phyloP scores from a whole-genome alignment of 1,139 yeast species.

The Candida frijolesensis region DNA sequence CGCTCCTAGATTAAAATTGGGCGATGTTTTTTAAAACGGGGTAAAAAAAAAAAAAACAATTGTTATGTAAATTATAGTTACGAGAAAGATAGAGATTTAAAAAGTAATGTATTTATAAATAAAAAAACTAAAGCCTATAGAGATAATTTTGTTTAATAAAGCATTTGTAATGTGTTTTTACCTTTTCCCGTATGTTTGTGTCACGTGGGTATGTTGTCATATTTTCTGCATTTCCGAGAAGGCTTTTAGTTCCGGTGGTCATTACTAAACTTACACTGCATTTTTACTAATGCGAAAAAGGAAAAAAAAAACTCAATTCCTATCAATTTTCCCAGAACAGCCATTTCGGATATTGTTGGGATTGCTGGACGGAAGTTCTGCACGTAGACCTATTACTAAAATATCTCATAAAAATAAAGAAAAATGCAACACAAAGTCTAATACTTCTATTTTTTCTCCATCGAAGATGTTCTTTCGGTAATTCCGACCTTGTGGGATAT shows the following conservation, averaged over 20 bases:
- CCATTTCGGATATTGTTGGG: background rate
- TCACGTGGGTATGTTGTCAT: background rate
- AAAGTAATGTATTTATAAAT: background rate
- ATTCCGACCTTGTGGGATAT: background rate
- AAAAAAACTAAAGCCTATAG: background rate
- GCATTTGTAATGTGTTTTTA: background rate
- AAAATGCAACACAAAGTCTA: background rate
- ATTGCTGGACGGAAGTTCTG: background rate
- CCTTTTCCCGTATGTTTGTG: background rate
- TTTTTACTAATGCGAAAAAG: background rate
- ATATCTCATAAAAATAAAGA: background rate
- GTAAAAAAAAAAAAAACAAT: background rate
- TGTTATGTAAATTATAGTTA: background rate
- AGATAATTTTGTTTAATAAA: background rate
- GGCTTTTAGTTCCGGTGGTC: background rate
- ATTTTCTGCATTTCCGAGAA: background rate
- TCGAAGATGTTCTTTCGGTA: background rate
- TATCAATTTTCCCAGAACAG: background rate
- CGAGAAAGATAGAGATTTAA: too few species aligned
- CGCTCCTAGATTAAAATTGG: constrained; percentile 90
- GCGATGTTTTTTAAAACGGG: constrained; percentile 67
- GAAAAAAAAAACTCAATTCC: too few species aligned
- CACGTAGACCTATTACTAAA: background rate
- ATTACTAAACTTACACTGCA: background rate
- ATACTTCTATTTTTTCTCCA: background rate